Percentiles rank a stretch among this genome's conserved stretches.
Conservation (phyloP, 352 stramenopile species). For the Phytopythium vexans region DNA sequence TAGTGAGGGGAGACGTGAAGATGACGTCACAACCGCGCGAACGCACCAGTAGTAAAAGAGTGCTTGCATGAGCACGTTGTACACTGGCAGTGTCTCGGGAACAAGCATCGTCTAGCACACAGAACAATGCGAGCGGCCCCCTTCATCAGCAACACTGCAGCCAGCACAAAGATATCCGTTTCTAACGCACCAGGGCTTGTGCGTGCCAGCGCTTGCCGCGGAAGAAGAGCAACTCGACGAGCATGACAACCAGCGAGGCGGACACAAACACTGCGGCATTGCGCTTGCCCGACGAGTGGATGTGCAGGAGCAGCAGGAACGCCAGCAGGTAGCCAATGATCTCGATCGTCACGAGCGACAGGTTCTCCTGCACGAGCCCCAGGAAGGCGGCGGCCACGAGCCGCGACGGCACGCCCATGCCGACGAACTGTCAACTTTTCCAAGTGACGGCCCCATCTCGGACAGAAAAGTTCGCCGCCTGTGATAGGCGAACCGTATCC, state of each 20-base stretch:
- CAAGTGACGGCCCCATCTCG: not conserved
- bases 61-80: conserved; percentile 60
- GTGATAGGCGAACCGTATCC: not conserved
- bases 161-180: not conserved
- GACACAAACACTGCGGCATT: conserved; percentile 62
- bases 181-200: conserved; percentile 41
- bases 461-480: too few relatives aligned
- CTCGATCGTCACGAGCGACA: conserved; percentile 68
- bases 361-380: conserved; percentile 74
- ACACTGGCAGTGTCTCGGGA: conserved; percentile 48
- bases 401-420: conserved; percentile 32
- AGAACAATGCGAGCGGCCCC: not conserved
- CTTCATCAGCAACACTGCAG: conserved; percentile 1
- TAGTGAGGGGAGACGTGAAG: not conserved
- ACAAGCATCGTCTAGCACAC: conserved; percentile 46
- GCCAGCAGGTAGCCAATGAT: conserved; percentile 46
- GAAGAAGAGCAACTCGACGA: conserved; percentile 72
- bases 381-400: conserved; percentile 68
- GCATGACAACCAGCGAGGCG: conserved; percentile 40
- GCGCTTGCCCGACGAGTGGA: conserved; percentile 71
- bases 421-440: not conserved
- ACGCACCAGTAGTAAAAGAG: conserved; percentile 81
- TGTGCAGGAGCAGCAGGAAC: conserved; percentile 73
- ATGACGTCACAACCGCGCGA: not conserved
- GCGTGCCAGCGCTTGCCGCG: conserved; percentile 61